A percentile compares a stretch with the other conserved stretches of the same genome.
These are phyloP conservation scores for Arabidopsis lyrata DNA, from an alignment of 441 rosid species.

Conservation along the genomic window DNA sequence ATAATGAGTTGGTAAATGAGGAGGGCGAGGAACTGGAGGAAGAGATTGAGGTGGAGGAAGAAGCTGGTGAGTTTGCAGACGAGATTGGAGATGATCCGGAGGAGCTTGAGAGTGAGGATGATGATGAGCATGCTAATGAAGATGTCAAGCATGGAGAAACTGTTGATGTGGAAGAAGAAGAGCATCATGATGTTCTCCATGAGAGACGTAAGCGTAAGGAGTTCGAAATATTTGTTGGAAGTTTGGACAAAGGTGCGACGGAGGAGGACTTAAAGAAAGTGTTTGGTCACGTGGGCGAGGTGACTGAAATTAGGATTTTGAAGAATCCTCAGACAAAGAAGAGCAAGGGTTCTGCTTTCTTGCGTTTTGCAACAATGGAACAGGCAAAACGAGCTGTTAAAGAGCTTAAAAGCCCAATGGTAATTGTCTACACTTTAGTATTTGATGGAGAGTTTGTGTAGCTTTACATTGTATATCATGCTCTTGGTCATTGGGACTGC, in stretches of 20 bases:
- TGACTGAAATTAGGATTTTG: constrained; percentile 85
- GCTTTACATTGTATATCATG: constrained; percentile 44
- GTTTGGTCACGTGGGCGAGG: constrained; percentile 81
- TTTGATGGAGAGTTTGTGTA: constrained; percentile 46
- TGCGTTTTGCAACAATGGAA: constrained; percentile 89
- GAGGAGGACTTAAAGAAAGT: constrained; percentile 85
- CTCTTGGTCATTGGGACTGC: constrained; percentile 59
- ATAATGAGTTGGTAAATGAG: constrained; percentile 63
- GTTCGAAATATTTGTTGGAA: constrained; percentile 95
- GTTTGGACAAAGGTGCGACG: constrained; percentile 85
- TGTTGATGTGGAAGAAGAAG: constrained; percentile 72
- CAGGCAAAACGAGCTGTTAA: constrained; percentile 91
- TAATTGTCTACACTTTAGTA: constrained; percentile 53
- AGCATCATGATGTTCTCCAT: constrained; percentile 69
- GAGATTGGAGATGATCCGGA: constrained; percentile 73
- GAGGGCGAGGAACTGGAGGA: constrained; percentile 74
- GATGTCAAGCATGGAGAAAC: constrained; percentile 62
- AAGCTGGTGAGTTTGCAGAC: constrained; percentile 73
- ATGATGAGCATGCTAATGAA: constrained; percentile 62
- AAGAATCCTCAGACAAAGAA: constrained; percentile 92
- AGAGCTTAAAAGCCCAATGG: constrained; percentile 91
- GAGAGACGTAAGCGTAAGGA: constrained; percentile 98
- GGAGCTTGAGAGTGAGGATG: constrained; percentile 69
- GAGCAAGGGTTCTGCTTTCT: constrained; percentile 96
- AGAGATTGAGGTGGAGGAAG: constrained; percentile 70